A percentile compares a stretch with the other conserved stretches of the same genome.
phyloP scores from a whole-genome alignment of 164 flowering plant genomes.

The Sextonia rubra region DNA sequence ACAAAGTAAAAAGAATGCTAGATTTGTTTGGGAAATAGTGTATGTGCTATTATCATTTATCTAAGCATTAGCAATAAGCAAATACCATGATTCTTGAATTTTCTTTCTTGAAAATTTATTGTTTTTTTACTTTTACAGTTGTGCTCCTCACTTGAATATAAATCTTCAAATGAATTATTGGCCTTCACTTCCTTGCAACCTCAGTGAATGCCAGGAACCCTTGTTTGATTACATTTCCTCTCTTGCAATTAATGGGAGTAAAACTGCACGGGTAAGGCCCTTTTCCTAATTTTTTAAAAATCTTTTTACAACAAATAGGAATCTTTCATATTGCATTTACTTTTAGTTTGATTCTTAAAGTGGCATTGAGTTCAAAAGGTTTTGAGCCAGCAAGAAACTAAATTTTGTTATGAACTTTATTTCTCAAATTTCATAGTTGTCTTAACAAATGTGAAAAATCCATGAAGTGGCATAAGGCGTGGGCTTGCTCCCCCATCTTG shows the following conservation, averaged over 20 bases:
- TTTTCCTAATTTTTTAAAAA: neutral
- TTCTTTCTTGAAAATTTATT: neutral
- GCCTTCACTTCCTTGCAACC: conserved; percentile 93
- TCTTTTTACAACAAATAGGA: too few relatives aligned
- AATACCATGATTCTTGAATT: neutral
- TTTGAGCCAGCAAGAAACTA: neutral
- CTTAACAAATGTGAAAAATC: too few relatives aligned
- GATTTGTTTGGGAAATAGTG: too few relatives aligned
- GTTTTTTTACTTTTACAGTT: conserved; percentile 34
- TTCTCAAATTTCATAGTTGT: too few relatives aligned
- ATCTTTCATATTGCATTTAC: neutral
- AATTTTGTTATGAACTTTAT: too few relatives aligned
- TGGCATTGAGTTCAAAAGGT: neutral
- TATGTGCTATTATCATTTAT: too few relatives aligned
- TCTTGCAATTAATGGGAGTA: conserved; percentile 72
- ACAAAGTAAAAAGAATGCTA: too few relatives aligned
- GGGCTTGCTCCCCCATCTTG: too few relatives aligned
- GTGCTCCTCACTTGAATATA: conserved; percentile 91
- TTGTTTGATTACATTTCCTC: conserved; percentile 74
- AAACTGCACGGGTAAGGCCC: conserved; percentile 69
- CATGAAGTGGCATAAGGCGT: too few relatives aligned
- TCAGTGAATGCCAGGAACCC: conserved; percentile 87
- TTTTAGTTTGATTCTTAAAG: neutral
- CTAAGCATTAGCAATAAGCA: too few relatives aligned
- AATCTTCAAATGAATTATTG: conserved; percentile 99